Evolutionary conservation across 2,329 filamentous ascomycete species (phyloP).

Genomic region (Ophiostoma angusticollis): DNA sequence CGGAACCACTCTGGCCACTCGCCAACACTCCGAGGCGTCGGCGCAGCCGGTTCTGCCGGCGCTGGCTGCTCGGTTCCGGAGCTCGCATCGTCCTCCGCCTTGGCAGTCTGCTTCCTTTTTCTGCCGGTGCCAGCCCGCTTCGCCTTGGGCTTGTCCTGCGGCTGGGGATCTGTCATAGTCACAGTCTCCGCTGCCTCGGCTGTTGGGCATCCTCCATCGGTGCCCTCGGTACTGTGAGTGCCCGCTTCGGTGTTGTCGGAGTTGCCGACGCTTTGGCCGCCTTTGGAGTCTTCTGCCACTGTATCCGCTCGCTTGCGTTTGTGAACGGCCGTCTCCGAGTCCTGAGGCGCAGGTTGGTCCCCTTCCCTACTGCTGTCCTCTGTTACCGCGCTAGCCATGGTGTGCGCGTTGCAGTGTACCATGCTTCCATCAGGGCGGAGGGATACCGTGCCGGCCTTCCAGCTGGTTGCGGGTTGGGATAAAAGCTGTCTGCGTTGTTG

Average conservation of each 20-base stretch:
- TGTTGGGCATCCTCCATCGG: no score
- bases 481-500: no score
- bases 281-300: background rate
- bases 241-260: no score
- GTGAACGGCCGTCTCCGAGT: background rate
- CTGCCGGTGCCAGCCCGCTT: no score
- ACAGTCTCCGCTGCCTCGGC: background rate
- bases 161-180: background rate
- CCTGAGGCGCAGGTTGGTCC: background rate
- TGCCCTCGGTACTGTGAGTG: no score
- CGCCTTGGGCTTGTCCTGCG: background rate
- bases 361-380: background rate
- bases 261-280: background rate
- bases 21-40: slow-evolving; percentile 1
- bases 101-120: background rate
- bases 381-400: slow-evolving; percentile 5
- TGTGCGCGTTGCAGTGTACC: no score
- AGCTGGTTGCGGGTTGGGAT: no score
- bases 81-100: background rate
- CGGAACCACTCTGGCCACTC: slow-evolving; percentile 67
- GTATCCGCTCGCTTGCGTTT: slow-evolving; percentile 5
- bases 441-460: no score
- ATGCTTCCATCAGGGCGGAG: no score
- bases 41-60: background rate
- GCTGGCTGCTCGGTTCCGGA: background rate